Conservation (phyloP, 2,329 filamentous ascomycete genomes). For the Camillea tinctor region DNA sequence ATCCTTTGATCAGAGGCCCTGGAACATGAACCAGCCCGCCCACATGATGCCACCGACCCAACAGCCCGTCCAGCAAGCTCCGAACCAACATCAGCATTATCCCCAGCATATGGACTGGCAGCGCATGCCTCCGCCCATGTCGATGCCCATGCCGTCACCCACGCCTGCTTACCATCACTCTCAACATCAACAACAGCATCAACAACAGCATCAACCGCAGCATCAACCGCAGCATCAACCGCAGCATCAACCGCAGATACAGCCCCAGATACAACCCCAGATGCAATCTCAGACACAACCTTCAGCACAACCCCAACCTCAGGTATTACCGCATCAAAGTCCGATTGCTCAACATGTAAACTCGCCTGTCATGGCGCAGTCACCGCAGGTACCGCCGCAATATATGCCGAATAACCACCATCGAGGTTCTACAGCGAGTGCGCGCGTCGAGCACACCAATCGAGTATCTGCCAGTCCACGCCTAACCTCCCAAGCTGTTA, state of each 20-base stretch:
- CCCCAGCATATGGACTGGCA: constrained; percentile 28
- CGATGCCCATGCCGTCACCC: constrained; percentile 36
- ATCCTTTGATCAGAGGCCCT: constrained; percentile 30
- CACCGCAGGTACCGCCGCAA: constrained; percentile 27
- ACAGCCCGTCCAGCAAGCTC: constrained; percentile 25
- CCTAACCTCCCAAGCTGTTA: constrained; percentile 25
- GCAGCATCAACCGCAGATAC: too few relatives aligned
- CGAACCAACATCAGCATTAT: constrained; percentile 32
- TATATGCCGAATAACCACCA: constrained; percentile 20
- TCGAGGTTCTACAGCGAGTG: constrained; percentile 17
- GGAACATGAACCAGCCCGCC: constrained; percentile 13
- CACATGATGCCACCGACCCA: constrained; percentile 27
- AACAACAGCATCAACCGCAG: constrained; percentile 18
- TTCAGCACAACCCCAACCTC: constrained; percentile 18
- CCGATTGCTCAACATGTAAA: constrained; percentile 22
- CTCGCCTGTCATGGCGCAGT: constrained; percentile 27
- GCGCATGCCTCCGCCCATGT: constrained; percentile 28
- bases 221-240: too few relatives aligned
- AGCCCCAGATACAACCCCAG: too few relatives aligned
- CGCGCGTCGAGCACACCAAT: constrained; percentile 26
- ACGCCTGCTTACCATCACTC: constrained; percentile 43
- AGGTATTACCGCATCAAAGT: constrained; percentile 7
- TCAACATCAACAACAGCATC: constrained; percentile 7
- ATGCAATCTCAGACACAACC: too few relatives aligned
- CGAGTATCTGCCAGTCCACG: constrained; percentile 34